Percentiles rank a stretch among this genome's conserved stretches.
These are phyloP conservation scores for Kwoniella dejecticola DNA, from an alignment of 768 basidiomycete species.

Conservation along the genomic window DNA sequence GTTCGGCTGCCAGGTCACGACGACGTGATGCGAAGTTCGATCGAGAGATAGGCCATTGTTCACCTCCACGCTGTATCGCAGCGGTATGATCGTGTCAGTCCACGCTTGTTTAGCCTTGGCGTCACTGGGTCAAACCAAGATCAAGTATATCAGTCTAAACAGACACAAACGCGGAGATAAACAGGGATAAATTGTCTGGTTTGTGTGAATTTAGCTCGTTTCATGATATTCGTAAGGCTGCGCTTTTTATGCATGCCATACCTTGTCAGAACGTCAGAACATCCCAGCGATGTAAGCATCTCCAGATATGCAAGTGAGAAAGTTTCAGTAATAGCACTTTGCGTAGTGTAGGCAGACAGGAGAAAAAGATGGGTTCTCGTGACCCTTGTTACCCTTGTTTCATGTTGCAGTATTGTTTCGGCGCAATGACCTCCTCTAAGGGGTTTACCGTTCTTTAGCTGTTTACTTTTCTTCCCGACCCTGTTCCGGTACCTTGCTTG, in stretches of 20 bases:
- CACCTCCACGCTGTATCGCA: no score
- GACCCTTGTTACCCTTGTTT: background rate
- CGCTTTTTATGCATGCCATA: conserved; percentile 1
- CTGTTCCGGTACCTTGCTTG: background rate
- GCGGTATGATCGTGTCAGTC: no score
- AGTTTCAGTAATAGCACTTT: no score
- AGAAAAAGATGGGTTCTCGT: background rate
- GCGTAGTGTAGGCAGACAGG: no score
- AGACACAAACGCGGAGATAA: background rate
- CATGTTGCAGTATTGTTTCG: background rate
- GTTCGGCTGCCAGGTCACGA: no score
- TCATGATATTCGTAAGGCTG: background rate
- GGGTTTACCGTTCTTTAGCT: background rate
- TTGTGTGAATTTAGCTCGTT: background rate
- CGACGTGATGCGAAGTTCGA: no score
- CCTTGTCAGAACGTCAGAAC: no score
- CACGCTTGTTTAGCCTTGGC: no score
- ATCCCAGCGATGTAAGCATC: no score
- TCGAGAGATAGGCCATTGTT: no score
- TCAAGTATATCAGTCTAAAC: background rate
- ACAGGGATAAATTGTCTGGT: conserved; percentile 1
- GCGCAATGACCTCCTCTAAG: background rate
- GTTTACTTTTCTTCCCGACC: background rate
- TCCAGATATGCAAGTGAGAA: no score
- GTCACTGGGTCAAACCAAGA: background rate